Evolutionary conservation across 352 stramenopile genomes (phyloP).

Genomic region (Albugo candida): DNA sequence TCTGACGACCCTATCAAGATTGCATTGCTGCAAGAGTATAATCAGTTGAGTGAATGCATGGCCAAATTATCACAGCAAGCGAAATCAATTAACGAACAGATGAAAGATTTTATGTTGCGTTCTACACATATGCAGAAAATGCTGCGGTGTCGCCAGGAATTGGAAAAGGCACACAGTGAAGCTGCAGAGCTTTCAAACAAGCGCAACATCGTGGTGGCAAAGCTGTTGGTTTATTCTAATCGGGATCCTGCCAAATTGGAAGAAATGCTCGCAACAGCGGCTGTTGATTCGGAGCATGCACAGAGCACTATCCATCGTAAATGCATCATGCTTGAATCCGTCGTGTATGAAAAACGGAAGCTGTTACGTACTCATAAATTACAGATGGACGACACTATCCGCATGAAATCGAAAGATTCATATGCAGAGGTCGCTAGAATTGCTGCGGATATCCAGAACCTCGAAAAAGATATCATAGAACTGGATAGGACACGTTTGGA

Average conservation of each 20-base stretch:
- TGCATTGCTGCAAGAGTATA: too few relatives aligned
- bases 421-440: conserved; percentile 35
- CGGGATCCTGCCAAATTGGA: conserved; percentile 16
- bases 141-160: too few relatives aligned
- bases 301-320: conserved; percentile 26
- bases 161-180: too few relatives aligned
- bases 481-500: conserved; percentile 25
- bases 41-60: too few relatives aligned
- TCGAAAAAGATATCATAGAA: conserved; percentile 18
- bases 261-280: conserved; percentile 16
- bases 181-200: conserved; percentile 3
- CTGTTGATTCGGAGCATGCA: conserved; percentile 21
- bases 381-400: conserved; percentile 40
- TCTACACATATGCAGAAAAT: too few relatives aligned
- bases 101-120: too few relatives aligned
- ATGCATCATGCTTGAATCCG: conserved; percentile 20
- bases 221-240: conserved; percentile 26
- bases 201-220: conserved; percentile 28
- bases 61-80: too few relatives aligned
- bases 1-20: too few relatives aligned
- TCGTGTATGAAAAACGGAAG: conserved; percentile 17
- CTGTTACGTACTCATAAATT: conserved; percentile 18
- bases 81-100: too few relatives aligned
- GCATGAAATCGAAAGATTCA: conserved; percentile 21
- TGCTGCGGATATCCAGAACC: conserved; percentile 18